A percentile compares a stretch with the other conserved stretches of the same genome.
Conservation (phyloP, 805 yeast genomes). For the Yamadazyma ubonensis region DNA sequence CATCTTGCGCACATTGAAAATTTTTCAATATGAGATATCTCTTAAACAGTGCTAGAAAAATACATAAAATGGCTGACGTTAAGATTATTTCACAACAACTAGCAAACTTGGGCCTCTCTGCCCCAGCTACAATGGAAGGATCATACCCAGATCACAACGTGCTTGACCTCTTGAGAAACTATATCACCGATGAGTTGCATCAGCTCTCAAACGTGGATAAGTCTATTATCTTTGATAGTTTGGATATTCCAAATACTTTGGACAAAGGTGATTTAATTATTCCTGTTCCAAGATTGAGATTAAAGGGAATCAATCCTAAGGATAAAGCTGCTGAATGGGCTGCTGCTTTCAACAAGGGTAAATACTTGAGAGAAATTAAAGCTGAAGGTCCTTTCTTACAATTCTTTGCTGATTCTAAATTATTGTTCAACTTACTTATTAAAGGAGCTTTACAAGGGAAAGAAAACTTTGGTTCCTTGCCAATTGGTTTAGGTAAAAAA, state of each 20-base stretch:
- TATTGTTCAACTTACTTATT: conserved; percentile 66
- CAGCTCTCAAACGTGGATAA: conserved; percentile 70
- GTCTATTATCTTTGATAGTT: conserved; percentile 70
- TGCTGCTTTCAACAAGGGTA: conserved; percentile 67
- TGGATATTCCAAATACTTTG: conserved; percentile 81
- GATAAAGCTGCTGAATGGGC: conserved; percentile 78
- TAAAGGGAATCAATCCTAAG: conserved; percentile 78
- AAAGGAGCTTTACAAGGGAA: conserved; percentile 65
- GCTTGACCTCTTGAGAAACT: conserved; percentile 85
- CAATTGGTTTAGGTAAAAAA: conserved; percentile 72
- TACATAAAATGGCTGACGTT: conserved; percentile 16
- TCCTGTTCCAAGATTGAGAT: conserved; percentile 82
- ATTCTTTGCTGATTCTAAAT: conserved; percentile 71
- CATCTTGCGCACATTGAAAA: too few species aligned
- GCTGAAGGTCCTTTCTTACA: conserved; percentile 91
- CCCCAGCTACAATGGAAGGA: conserved; percentile 50
- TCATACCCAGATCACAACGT: conserved; percentile 79
- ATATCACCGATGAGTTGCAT: conserved; percentile 76
- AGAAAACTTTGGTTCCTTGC: conserved; percentile 68
- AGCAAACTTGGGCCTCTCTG: conserved; percentile 34
- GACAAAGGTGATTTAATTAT: conserved; percentile 92
- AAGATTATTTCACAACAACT: conserved; percentile 35
- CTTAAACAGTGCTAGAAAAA: conserved; percentile 13
- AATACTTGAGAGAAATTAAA: conserved; percentile 64
- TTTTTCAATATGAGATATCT: conserved; percentile 15